Evolutionary conservation across 352 stramenopile species (phyloP).

Genomic region (Pythium sp.): DNA sequence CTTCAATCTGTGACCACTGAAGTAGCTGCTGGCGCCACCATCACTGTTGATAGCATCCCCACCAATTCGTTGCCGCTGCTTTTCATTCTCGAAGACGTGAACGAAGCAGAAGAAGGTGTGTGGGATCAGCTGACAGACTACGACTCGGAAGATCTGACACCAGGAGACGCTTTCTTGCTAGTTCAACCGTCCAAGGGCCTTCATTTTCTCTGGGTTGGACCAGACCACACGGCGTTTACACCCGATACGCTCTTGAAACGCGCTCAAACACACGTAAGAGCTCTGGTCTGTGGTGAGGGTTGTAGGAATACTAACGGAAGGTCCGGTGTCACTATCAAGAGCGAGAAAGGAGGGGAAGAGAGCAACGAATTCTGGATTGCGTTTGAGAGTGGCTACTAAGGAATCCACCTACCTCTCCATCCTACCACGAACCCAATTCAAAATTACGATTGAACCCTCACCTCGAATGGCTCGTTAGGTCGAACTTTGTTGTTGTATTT

Average conservation of each 20-base stretch:
- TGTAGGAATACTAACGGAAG: not conserved
- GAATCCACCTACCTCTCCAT: not conserved
- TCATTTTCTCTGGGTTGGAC: constrained; percentile 47
- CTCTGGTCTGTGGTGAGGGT: not conserved
- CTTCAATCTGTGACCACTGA: not conserved
- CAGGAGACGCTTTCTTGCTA: constrained; percentile 36
- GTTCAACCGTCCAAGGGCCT: not conserved
- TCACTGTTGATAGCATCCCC: too few species aligned
- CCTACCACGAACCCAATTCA: not conserved
- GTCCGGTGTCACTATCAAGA: not conserved
- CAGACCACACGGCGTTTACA: not conserved
- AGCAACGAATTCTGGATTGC: constrained; percentile 57
- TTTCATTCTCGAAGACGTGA: constrained; percentile 35
- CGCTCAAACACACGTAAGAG: constrained; percentile 17
- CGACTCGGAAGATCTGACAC: constrained; percentile 52
- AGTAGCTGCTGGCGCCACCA: not conserved
- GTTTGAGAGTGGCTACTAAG: constrained; percentile 62
- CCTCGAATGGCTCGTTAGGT: too few species aligned
- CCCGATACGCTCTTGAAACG: constrained; percentile 17
- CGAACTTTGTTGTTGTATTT: too few species aligned
- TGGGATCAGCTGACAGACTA: constrained; percentile 65
- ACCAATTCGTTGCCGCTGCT: constrained; percentile 20
- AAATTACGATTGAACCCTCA: too few species aligned
- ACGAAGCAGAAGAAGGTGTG: not conserved
- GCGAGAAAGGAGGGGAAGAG: constrained; percentile 35